phyloP scores from a whole-genome alignment of 2,329 filamentous ascomycete species.

The Domatiomyces catenatus region DNA sequence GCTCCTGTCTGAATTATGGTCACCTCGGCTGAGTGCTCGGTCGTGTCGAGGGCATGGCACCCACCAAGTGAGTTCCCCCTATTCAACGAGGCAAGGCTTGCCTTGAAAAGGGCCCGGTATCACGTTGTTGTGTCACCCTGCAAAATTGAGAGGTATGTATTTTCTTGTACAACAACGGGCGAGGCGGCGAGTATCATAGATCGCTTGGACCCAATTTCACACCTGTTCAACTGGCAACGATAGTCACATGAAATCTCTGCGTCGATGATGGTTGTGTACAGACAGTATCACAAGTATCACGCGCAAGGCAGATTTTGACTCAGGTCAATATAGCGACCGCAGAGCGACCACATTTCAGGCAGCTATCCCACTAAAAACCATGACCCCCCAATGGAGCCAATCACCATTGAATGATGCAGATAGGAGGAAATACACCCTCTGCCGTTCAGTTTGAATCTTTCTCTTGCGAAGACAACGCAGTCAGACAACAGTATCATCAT shows the following conservation, averaged over 20 bases:
- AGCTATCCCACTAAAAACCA: not conserved
- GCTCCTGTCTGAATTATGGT: no score
- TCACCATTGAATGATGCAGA: conserved; percentile 10
- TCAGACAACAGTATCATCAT: not conserved
- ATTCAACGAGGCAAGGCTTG: no score
- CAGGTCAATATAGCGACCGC: not conserved
- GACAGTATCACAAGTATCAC: not conserved
- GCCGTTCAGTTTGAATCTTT: conserved; percentile 8
- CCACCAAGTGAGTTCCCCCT: no score
- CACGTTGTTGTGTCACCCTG: no score
- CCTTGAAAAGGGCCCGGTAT: no score
- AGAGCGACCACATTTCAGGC: not conserved
- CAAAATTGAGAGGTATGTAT: no score
- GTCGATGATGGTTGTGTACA: not conserved
- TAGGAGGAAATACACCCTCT: conserved; percentile 12
- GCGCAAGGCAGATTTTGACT: not conserved
- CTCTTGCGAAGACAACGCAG: conserved; percentile 9
- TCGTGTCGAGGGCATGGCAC: no score
- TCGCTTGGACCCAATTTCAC: not conserved
- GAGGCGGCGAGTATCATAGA: not conserved
- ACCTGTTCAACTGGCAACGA: not conserved
- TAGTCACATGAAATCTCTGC: not conserved
- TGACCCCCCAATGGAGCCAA: not conserved
- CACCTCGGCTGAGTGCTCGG: no score
- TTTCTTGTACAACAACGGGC: no score